Conservation (phyloP, 495 filamentous ascomycete species). For the Hyaloscypha finlandica region DNA sequence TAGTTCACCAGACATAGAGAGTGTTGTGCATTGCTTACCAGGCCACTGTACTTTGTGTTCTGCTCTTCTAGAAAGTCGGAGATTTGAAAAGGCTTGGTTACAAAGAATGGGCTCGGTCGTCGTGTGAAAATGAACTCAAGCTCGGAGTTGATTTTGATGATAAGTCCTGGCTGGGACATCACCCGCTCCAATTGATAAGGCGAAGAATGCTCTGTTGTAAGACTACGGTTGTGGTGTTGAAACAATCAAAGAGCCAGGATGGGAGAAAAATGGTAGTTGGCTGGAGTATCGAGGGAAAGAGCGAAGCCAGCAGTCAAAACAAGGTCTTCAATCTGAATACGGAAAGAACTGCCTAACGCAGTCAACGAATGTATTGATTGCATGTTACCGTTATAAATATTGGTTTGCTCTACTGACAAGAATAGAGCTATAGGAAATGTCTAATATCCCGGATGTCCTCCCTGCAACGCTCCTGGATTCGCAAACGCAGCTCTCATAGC, state of each 20-base stretch:
- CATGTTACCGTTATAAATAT: neutral
- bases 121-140: neutral
- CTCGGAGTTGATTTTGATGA: neutral
- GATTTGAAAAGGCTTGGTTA: neutral
- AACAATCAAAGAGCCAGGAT: neutral
- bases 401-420: neutral
- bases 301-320: neutral
- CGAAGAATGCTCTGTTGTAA: neutral
- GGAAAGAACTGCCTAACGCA: neutral
- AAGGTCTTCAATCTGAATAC: neutral
- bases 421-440: neutral
- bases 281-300: neutral
- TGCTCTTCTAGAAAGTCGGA: neutral
- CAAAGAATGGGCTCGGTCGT: slow-evolving; percentile 3
- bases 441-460: slow-evolving; percentile 8
- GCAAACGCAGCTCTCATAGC: slow-evolving; percentile 14
- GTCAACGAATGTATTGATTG: neutral
- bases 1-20: neutral
- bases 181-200: neutral
- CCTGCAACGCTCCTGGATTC: slow-evolving; percentile 14
- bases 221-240: neutral
- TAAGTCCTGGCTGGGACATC: slow-evolving; percentile 1
- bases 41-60: neutral
- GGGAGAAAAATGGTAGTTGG: neutral
- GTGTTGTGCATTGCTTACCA: neutral